Evolutionary conservation across 2,329 filamentous ascomycete genomes (phyloP), one percentile per base, ranked within the genome.

Genomic region (Dactylonectria macrodidyma): DNA sequence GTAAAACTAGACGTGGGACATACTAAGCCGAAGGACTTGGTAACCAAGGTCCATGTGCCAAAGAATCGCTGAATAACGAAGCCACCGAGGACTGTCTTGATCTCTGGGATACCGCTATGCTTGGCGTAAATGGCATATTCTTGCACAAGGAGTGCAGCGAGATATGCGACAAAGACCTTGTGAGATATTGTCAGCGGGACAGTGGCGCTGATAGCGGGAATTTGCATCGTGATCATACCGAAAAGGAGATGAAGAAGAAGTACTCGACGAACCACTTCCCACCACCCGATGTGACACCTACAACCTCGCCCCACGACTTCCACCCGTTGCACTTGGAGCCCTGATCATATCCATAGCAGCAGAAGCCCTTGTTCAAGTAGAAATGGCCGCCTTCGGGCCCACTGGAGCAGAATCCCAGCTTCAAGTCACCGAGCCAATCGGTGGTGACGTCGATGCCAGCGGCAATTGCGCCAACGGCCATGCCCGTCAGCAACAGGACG

Each of bases 101-200:
- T 97, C 84, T 99, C 95, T 6, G 95, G 95, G 74, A 99, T 98
- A 82, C 95, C 95, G 79, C 94, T 97, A 78, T 98, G 95, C 79
- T 93, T 95, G 55, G 95, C 95, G 81, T 97, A 94, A 5, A 93
- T 86, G 26, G 94, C 94, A 81, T 95, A 98, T 74, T 92, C 90
- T 75, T 92, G 90, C 14, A 98, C 95, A 61, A 98, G 84, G 60
- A 95, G 78, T 60, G 92, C 93, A 10, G 96, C 94, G 65, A 88
- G 89, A 44, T 90, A 86, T 30, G 95, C 95, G 77, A 97, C 95
- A 8, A 92, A 75, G 10, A 95, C 86, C 92, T 95, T 16, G 51
- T 12, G 5, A 4, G 8, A 26, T 3, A 33, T 34, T 48, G 74
- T 76, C 69, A 79, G 71, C 24, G 34, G 33, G 24, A 47, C 36